Base-by-base conservation (phyloP, 129 eudicot genomes). In the Centaurea solstitialis region DNA sequence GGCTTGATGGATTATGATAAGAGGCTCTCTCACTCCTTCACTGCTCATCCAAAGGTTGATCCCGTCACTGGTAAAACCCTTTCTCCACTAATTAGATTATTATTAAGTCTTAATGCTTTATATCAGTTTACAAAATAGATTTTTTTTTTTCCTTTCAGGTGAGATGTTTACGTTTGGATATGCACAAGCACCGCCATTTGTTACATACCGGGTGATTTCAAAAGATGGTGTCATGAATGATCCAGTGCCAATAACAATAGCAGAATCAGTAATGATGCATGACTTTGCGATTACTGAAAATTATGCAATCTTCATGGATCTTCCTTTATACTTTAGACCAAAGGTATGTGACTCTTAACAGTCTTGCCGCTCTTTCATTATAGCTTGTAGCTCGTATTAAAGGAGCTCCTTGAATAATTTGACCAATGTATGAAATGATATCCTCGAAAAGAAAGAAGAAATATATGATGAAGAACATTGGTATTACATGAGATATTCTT, bases 151-250 rank as follows among this genome's bases (percentile, higher is more conserved):
- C 18, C 73, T 40, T 87, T 76, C 89, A 94, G 98, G 98, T 69
- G 98, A 94, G 84, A 92, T 94, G 98, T 94, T 95, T 83, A 85
- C 99, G 77, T 95, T 95, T 89, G 99, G 99, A 71, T 93, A 93
- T 78, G 74, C 97, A 57, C 90, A 87, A 23, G 70, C 88, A 24
- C 92, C 94, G 24, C 99, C 99, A 40, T 93, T 77, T 86, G 37
- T 81, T 74, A 95, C 99, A 12, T 95, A 95, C 79, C 89, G 98
- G 72, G 99, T 95, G 68, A 88, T 95, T 83, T 87, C 99, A 70
- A 91, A 93, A 84, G 91, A 95, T 75, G 99, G 99, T 47, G 73
- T 84, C 40, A 95, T 95, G 97, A 88, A 81, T 72, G 98, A 95
- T 87, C 98, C 99, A 0, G 99, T 95, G 79, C 98, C 99, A 78